Conservation (phyloP, 495 filamentous ascomycete species). For the Hypoxylon lienhwacheense region DNA sequence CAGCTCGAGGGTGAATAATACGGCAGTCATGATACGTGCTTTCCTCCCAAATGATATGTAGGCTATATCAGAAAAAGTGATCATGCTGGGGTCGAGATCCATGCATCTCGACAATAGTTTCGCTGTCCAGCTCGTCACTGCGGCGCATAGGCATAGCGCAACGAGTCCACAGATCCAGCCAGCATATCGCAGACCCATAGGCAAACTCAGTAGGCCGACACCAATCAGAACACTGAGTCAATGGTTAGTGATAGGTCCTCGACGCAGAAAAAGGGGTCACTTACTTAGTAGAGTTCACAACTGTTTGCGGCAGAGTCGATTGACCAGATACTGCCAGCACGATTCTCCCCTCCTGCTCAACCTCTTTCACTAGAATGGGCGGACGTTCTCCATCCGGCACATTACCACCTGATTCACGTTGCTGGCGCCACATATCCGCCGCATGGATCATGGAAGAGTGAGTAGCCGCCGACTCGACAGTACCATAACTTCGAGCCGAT, state of each 20-base stretch:
- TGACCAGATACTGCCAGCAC: constrained; percentile 83
- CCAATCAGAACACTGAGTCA: constrained; percentile 72
- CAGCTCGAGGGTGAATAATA: constrained; percentile 87
- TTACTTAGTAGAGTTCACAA: constrained; percentile 93
- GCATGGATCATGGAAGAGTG: constrained; percentile 71
- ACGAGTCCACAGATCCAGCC: constrained; percentile 86
- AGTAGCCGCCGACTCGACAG: constrained; percentile 64
- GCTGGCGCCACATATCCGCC: constrained; percentile 69
- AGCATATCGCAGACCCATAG: constrained; percentile 84
- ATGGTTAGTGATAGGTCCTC: constrained; percentile 24
- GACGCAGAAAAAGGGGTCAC: background rate
- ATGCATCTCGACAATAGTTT: constrained; percentile 85
- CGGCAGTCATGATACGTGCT: constrained; percentile 75
- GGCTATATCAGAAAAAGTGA: constrained; percentile 93
- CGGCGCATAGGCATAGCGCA: constrained; percentile 72
- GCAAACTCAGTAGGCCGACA: constrained; percentile 84
- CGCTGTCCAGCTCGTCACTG: constrained; percentile 83
- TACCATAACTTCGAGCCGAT: constrained; percentile 68
- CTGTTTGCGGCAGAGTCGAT: constrained; percentile 90
- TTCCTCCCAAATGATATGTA: constrained; percentile 87
- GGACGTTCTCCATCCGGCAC: constrained; percentile 66
- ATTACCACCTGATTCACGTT: constrained; percentile 56
- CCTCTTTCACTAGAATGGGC: constrained; percentile 80
- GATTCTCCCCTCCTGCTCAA: constrained; percentile 85
- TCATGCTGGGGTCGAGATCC: constrained; percentile 69